Percentiles rank a stretch among this genome's conserved stretches.
These are phyloP conservation scores for Gloeostereum incarnatum DNA, from an alignment of 768 basidiomycete genomes.

Conservation along the genomic window DNA sequence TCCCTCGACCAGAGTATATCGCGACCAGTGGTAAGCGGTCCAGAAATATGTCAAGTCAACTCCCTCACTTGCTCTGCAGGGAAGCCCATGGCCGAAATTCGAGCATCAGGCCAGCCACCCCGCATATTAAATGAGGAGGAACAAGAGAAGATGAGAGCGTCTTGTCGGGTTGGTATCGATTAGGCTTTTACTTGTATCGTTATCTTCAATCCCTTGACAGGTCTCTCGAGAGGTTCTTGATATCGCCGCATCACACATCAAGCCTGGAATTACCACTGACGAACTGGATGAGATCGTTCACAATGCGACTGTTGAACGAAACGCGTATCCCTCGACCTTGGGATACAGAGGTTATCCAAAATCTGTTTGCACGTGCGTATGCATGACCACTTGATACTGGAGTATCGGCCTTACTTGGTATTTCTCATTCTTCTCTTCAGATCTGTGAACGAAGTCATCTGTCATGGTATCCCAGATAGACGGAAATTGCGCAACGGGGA, in stretches of 20 bases:
- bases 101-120: constrained; percentile 49
- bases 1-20: constrained; percentile 85
- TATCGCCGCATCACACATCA: constrained; percentile 74
- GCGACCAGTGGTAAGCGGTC: constrained; percentile 50
- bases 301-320: constrained; percentile 80
- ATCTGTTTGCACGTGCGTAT: constrained; percentile 81
- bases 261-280: constrained; percentile 93
- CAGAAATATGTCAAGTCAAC: constrained; percentile 15
- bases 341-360: constrained; percentile 91
- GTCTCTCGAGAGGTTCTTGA: constrained; percentile 90
- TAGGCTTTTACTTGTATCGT: constrained; percentile 2
- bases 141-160: constrained; percentile 83
- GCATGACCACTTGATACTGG: not conserved
- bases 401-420: not conserved
- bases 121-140: constrained; percentile 62
- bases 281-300: constrained; percentile 93
- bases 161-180: constrained; percentile 60
- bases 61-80: constrained; percentile 27
- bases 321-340: constrained; percentile 90
- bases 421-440: constrained; percentile 22
- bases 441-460: constrained; percentile 92
- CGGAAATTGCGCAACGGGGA: constrained; percentile 83
- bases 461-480: constrained; percentile 93
- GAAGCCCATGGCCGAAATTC: constrained; percentile 48
- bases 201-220: constrained; percentile 27